Base-by-base conservation (phyloP, 805 yeast species). In the Lachancea kluyveri region DNA sequence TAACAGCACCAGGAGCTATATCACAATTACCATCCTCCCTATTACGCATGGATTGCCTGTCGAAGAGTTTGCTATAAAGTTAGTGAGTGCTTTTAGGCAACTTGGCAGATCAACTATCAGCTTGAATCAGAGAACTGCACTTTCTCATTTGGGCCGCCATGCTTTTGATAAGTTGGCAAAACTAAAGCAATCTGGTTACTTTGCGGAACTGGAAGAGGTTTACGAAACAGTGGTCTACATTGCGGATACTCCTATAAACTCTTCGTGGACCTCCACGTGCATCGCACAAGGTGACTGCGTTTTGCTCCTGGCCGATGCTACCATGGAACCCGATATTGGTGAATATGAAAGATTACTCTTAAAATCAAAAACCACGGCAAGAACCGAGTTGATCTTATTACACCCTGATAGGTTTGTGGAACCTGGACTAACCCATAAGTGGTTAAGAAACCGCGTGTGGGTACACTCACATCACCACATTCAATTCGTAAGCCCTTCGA, bases 201-300 rank as follows among this genome's bases (percentile, higher is more conserved):
- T 90, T 52, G 83, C 95, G 0, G 94, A 86, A 44, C 65, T 92
- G 29, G 98, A 90, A 63, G 96, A 88, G 47, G 71, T 74, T 40
- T 84, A 79, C 53, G 85, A 90, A 43, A 80, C 86, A n/a, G 81
- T 92, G 4, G 74, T 90, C 2, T 92, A 90, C 50, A 77, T 90
- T 8, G 88, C 92, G 16, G 97, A 92, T 48, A 77, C 96, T 0
- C 69, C 82, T 1, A 75, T 81, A 2, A 77, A 76, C 43, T 82
- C 96, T 0, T 70, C 77, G 12, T 90, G 98, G 98, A 85, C 96
- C 0, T 70, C 75, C 6, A 85, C 96, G 0, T 92, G 97, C 55
- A 81, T 90, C 24, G 77, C 88, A 6, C 96, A 90, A 56, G 97
- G 95, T 11, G 97, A 90, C 57, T 88, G 96, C 62, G 76, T 90